Base-by-base conservation (phyloP, 768 basidiomycete species). In the Pleurotus citrinopileatus region DNA sequence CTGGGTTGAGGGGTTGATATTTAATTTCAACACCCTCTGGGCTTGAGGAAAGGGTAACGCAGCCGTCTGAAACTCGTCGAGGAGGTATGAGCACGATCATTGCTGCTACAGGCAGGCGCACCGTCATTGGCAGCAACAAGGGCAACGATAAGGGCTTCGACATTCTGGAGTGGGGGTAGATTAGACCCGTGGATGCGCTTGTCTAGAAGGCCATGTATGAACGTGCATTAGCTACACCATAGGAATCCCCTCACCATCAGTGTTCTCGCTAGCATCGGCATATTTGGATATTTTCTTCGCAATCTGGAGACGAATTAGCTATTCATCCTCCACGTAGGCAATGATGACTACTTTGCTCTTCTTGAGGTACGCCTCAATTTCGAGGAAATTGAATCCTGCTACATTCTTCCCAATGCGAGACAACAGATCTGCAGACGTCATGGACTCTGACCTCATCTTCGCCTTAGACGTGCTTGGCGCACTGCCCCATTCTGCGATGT, bases 1-100 rank as follows among this genome's bases (percentile, higher is more conserved):
- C 82, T 1, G 97, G 95, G 62, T 98, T 98, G 20, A 99, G 79
- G 17, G 94, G 83, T 57, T 97, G 90, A 62, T 97, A 99, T 63
- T 89, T 93, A 50, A 98, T 72, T 55, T 87, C 84, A 3, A 90
- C 74, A 27, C 71, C 74, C 56, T 70, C 71, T 27, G 73, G 70
- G 13, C 64, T 73, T 17, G 68, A 58, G 17, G 81, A 74, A n/a
- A 90, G 69, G 7, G 84, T 81, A 8, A 94, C 73, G 23, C 91
- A 80, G 0, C 92, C 92, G 60, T 94, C 92, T 91, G 46, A 3
- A 58, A n/a, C 9, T 15, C 19, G 32, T 32, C 19, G 48, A 55
- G 46, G 23, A 52, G 52, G 22, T 23, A 17, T 17, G 2, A n/a
- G 4, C 27, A 20, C 9, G 9, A 8, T 36, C 12, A 32, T n/a